Base-by-base conservation (phyloP, 805 yeast genomes). In the Danielia oregonensis region DNA sequence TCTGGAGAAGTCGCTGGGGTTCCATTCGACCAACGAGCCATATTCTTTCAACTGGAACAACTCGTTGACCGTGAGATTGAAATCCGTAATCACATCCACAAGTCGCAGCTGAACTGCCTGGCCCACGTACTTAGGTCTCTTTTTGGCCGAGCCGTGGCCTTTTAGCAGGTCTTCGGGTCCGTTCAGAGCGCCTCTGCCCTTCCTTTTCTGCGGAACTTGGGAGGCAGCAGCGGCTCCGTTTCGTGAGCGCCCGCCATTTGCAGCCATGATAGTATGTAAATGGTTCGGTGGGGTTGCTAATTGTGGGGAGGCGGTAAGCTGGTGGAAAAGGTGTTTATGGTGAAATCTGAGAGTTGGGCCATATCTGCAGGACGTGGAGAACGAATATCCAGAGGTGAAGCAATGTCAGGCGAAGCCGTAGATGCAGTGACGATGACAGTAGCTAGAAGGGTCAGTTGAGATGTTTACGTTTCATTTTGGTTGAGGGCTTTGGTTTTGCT, bases 1-100 rank as follows among this genome's bases (percentile, higher is more conserved):
- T 5, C 26, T 39, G 4, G 61, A 57, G 41, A 60, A 60, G 33
- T 61, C 75, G 33, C 53, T 9, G 0, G 88, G 88, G 43, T 80
- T 73, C 73, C 79, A 83, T 13, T 74, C 76, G 0, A 70, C 74
- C 27, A 82, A 52, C 0, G 86, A 77, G 14, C 78, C 75, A 51
- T 72, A 82, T 44, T 79, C 76, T 37, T 68, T 61, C 17, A 83
- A 56, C 50, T 82, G 86, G 46, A 76, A 82, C 13, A 82, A 57
- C 49, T 83, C 88, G 41, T 78, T 76, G 0, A 76, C 63, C 17
- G 74, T 54, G 4, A 72, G 33, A 32, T 73, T 74, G 52, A 74
- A 76, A 24, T 68, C 59, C 11, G 70, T 55, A 24, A 70, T 54
- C 35, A 77, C 41, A 5, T 69, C 62, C 1, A 74, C 71, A 37